A percentile compares a stretch with the other conserved stretches of the same genome.
Conservation (phyloP, 495 filamentous ascomycete species). For the Elasticomyces elasticus region DNA sequence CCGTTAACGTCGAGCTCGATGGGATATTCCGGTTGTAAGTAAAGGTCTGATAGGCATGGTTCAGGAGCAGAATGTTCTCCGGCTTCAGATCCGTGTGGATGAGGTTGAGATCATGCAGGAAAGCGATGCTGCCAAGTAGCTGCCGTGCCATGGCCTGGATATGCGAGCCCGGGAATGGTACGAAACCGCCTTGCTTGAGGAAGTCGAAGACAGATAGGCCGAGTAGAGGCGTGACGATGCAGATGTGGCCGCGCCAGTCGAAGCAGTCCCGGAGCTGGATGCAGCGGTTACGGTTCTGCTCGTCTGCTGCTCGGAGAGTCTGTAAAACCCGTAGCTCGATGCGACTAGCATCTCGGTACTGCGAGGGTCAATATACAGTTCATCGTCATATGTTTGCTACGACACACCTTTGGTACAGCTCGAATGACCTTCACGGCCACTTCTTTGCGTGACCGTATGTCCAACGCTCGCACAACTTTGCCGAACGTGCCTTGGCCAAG, state of each 20-base stretch:
- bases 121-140: constrained; percentile 94
- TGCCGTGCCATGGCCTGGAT: constrained; percentile 95
- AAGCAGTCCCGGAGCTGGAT: constrained; percentile 97
- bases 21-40: constrained; percentile 93
- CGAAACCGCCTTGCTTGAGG: constrained; percentile 85
- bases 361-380: constrained; percentile 1
- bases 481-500: constrained; percentile 96
- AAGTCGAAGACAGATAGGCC: constrained; percentile 99
- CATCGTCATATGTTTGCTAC: background rate
- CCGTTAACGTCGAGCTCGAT: constrained; percentile 69
- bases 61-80: constrained; percentile 92
- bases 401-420: constrained; percentile 68
- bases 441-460: constrained; percentile 59
- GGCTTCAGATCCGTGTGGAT: constrained; percentile 98
- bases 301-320: constrained; percentile 82
- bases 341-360: constrained; percentile 86
- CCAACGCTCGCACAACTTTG: constrained; percentile 89
- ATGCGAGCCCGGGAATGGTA: constrained; percentile 97
- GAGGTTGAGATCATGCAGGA: constrained; percentile 92
- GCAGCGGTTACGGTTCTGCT: constrained; percentile 86
- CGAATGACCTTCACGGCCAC: constrained; percentile 97
- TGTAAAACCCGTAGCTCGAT: constrained; percentile 90
- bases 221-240: constrained; percentile 93
- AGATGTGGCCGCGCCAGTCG: constrained; percentile 95
- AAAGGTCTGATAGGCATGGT: constrained; percentile 85